phyloP scores from a whole-genome alignment of 768 basidiomycete genomes.

The Leccinellum albellum region DNA sequence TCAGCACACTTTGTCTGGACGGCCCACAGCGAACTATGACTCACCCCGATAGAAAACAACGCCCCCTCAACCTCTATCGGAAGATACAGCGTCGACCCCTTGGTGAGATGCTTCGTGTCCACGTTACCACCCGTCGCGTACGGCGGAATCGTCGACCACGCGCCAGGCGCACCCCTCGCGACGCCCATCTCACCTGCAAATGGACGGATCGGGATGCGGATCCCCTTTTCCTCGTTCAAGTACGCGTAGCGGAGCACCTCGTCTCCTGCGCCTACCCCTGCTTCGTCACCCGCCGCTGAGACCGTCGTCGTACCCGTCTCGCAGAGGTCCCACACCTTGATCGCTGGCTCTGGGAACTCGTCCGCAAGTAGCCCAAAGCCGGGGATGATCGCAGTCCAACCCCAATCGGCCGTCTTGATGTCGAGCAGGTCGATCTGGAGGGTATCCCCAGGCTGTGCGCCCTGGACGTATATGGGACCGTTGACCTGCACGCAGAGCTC shows the following conservation, averaged over 20 bases:
- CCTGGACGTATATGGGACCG: constrained; percentile 53
- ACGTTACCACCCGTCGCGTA: constrained; percentile 60
- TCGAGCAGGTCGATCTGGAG: constrained; percentile 56
- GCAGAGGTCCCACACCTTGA: constrained; percentile 53
- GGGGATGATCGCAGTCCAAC: constrained; percentile 58
- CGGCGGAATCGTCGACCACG: constrained; percentile 60
- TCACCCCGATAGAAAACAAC: constrained; percentile 56
- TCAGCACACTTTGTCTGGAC: neutral
- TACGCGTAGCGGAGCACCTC: constrained; percentile 35
- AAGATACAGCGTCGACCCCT: constrained; percentile 54
- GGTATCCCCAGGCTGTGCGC: constrained; percentile 53
- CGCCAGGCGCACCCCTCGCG: constrained; percentile 45
- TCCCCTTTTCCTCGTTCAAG: constrained; percentile 45
- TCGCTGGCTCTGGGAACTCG: constrained; percentile 46
- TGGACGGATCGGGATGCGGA: constrained; percentile 50
- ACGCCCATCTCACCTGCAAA: constrained; percentile 68
- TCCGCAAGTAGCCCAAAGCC: constrained; percentile 58
- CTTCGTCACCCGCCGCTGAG: no score
- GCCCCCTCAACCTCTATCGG: constrained; percentile 60
- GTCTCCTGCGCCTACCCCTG: constrained; percentile 10
- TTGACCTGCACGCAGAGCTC: constrained; percentile 54
- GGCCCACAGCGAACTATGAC: neutral
- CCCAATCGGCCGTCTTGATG: constrained; percentile 55
- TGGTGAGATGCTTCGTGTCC: constrained; percentile 53
- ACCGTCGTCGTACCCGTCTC: constrained; percentile 14